These are phyloP conservation scores for Shiraia bambusicola DNA, from an alignment of 2,329 filamentous ascomycete genomes.

Conservation along the genomic window DNA sequence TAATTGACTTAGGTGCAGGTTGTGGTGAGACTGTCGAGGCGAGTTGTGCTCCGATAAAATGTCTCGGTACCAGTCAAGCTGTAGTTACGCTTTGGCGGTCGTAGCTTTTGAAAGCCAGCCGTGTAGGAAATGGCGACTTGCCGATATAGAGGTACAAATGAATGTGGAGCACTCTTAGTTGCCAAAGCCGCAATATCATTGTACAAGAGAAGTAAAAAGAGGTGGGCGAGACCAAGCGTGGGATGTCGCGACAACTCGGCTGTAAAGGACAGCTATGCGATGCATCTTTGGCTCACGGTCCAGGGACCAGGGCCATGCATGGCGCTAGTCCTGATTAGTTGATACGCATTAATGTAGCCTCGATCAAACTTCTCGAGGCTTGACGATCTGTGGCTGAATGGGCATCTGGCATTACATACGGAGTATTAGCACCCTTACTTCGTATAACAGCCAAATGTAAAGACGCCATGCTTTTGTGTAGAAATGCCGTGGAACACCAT, in stretches of 20 bases:
- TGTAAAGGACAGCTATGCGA: constrained; percentile 40
- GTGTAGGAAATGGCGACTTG: constrained; percentile 4
- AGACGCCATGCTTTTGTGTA: too few relatives aligned
- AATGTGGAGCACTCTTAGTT: constrained; percentile 26
- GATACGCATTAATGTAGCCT: constrained; percentile 9
- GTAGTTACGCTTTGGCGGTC: not conserved
- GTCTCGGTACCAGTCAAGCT: constrained; percentile 7
- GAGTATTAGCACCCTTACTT: too few relatives aligned
- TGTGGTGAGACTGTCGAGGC: constrained; percentile 15
- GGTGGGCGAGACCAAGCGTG: constrained; percentile 21
- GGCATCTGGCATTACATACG: too few relatives aligned
- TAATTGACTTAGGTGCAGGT: constrained; percentile 6
- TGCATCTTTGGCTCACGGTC: constrained; percentile 19
- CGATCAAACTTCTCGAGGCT: too few relatives aligned
- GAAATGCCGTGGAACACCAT: too few relatives aligned
- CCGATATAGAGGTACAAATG: constrained; percentile 19
- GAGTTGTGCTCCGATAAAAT: constrained; percentile 10
- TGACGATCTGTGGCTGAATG: too few relatives aligned
- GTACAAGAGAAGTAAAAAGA: constrained; percentile 22
- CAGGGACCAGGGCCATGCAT: constrained; percentile 8
- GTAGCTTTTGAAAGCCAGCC: not conserved
- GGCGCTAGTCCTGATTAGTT: constrained; percentile 17
- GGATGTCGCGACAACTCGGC: constrained; percentile 27
- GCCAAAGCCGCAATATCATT: constrained; percentile 26
- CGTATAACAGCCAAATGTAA: too few relatives aligned